phyloP scores from a whole-genome alignment of 2,329 filamentous ascomycete genomes.

The Penicillium nordicum region DNA sequence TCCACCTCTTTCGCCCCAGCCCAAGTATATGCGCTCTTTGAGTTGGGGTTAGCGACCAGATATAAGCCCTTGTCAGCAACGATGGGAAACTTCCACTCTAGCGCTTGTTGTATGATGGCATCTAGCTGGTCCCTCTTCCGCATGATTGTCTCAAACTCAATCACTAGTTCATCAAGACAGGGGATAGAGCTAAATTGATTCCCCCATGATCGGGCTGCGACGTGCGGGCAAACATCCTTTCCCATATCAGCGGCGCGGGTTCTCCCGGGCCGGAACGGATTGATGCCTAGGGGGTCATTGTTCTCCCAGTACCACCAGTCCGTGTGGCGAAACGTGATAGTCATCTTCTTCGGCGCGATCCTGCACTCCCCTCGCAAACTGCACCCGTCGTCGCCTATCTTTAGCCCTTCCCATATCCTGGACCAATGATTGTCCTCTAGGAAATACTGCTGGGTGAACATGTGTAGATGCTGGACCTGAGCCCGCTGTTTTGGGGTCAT shows the following conservation, averaged over 20 bases:
- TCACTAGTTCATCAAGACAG: constrained; percentile 20
- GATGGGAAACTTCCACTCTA: constrained; percentile 19
- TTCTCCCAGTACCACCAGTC: constrained; percentile 33
- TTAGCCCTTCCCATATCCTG: background rate
- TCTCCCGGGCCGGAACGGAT: constrained; percentile 22
- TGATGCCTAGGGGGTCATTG: constrained; percentile 25
- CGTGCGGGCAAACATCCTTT: too few species aligned
- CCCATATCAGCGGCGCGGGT: background rate
- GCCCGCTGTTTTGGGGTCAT: constrained; percentile 22
- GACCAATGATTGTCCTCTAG: constrained; percentile 8
- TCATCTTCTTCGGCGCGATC: constrained; percentile 18
- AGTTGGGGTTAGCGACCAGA: background rate
- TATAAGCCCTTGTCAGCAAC: background rate
- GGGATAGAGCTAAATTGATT: constrained; percentile 12
- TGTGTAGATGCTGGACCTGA: constrained; percentile 20
- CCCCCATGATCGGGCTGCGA: background rate
- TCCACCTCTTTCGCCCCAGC: background rate
- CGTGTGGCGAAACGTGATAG: constrained; percentile 27
- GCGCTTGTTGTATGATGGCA: constrained; percentile 20
- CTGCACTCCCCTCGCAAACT: constrained; percentile 14
- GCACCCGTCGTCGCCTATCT: background rate
- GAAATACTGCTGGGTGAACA: constrained; percentile 29
- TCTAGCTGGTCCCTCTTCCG: constrained; percentile 25
- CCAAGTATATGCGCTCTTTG: background rate
- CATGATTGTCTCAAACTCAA: constrained; percentile 30